These are phyloP conservation scores for Xylariales sp. DNA, from an alignment of 2,329 filamentous ascomycete genomes.

Conservation along the genomic window DNA sequence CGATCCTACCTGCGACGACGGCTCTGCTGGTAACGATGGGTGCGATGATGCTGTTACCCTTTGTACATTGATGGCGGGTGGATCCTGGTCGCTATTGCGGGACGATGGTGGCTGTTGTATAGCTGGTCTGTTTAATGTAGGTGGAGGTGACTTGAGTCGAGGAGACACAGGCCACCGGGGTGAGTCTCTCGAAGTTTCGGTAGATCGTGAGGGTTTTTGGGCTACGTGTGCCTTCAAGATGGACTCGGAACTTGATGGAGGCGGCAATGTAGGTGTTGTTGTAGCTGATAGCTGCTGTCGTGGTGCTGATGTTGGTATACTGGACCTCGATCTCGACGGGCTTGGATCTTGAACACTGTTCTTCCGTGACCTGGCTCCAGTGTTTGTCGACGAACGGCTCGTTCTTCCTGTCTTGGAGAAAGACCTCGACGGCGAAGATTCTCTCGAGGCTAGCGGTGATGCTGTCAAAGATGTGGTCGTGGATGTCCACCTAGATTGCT, in stretches of 20 bases:
- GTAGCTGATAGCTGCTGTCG: conserved; percentile 64
- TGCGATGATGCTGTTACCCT: conserved; percentile 44
- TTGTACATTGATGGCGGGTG: conserved; percentile 49
- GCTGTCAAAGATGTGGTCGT: conserved; percentile 26
- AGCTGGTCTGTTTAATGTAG: conserved; percentile 41
- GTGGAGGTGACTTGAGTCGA: conserved; percentile 71
- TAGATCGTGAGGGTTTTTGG: conserved; percentile 51
- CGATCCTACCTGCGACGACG: conserved; percentile 32
- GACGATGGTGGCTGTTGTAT: conserved; percentile 15
- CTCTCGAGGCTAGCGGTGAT: conserved; percentile 26
- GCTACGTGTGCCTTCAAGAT: conserved; percentile 57
- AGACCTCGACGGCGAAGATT: conserved; percentile 23
- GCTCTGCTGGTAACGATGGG: conserved; percentile 23
- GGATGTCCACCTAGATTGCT: conserved; percentile 28
- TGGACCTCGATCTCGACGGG: conserved; percentile 44
- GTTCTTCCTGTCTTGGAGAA: conserved; percentile 16
- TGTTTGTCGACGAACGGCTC: conserved; percentile 25
- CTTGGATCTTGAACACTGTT: conserved; percentile 62
- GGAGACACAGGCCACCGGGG: conserved; percentile 76
- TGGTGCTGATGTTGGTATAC: conserved; percentile 52
- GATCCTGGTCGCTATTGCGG: conserved; percentile 45
- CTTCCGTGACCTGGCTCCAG: conserved; percentile 57
- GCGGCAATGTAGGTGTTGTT: conserved; percentile 61
- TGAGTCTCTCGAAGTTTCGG: conserved; percentile 48
- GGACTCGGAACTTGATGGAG: conserved; percentile 52